These are phyloP conservation scores for Wallacemonas sp. DNA, from an alignment of 208 protist species.

Conservation along the genomic window DNA sequence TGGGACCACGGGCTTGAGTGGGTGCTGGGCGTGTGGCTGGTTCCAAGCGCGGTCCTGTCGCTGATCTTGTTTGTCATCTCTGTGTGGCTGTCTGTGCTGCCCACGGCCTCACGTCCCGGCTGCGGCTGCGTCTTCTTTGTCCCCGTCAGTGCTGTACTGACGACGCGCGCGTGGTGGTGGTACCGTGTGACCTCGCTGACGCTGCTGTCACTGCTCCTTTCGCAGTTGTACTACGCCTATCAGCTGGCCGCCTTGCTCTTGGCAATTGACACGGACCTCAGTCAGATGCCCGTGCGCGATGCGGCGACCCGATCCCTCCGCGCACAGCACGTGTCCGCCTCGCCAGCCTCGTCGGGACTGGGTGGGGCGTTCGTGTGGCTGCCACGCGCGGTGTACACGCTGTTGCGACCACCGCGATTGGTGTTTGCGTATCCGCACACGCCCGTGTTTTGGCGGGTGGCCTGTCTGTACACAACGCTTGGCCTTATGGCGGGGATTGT, in stretches of 20 bases:
- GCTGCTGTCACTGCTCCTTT: conserved; percentile 21
- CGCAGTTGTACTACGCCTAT: conserved; percentile 14
- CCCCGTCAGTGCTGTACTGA: neutral
- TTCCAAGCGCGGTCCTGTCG: conserved; percentile 2
- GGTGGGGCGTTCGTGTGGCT: neutral
- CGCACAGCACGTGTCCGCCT: no score
- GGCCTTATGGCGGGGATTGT: conserved; percentile 20
- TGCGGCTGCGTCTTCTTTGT: neutral
- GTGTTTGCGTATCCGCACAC: neutral
- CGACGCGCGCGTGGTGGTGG: neutral
- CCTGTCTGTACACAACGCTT: conserved; percentile 28
- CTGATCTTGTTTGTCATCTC: neutral
- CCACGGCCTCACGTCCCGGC: neutral
- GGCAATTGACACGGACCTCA: neutral
- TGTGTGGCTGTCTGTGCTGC: neutral
- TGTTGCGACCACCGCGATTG: neutral
- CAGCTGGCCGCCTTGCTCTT: neutral
- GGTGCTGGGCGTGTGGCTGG: conserved; percentile 20
- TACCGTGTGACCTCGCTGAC: neutral
- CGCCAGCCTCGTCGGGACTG: no score
- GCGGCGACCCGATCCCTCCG: no score
- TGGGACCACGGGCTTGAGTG: conserved; percentile 7
- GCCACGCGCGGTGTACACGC: neutral
- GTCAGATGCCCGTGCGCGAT: neutral
- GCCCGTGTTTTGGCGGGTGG: conserved; percentile 12